Percentiles rank a stretch among this genome's conserved stretches.
These are phyloP conservation scores for Fagus crenata DNA, from an alignment of 306 rosid genomes.

Conservation along the genomic window DNA sequence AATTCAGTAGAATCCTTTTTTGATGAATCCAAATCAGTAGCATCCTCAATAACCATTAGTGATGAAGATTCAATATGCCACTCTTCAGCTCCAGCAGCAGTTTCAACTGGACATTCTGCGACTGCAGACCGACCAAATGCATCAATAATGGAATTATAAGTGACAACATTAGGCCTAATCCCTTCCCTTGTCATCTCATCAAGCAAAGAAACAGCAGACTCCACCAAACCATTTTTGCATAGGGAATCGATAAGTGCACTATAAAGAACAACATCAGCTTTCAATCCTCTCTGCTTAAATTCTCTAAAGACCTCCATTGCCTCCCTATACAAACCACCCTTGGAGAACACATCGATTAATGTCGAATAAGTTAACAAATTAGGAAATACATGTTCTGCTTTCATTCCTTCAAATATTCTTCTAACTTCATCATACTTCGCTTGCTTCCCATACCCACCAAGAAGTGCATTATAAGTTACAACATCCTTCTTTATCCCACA, in stretches of 20 bases:
- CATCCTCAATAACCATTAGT: slow-evolving; percentile 17
- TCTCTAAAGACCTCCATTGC: slow-evolving; percentile 68
- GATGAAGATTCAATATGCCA: slow-evolving; percentile 25
- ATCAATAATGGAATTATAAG: slow-evolving; percentile 80
- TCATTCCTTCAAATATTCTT: slow-evolving; percentile 60
- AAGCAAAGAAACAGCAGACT: slow-evolving; percentile 74
- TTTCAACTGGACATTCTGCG: slow-evolving; percentile 34
- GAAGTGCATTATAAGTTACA: slow-evolving; percentile 82
- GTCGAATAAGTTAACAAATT: slow-evolving; percentile 83
- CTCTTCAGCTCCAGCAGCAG: slow-evolving; percentile 28
- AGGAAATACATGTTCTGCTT: slow-evolving; percentile 48
- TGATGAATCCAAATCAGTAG: neutral
- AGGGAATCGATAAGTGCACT: slow-evolving; percentile 76
- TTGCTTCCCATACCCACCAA: slow-evolving; percentile 85
- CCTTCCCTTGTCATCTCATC: slow-evolving; percentile 88
- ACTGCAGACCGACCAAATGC: slow-evolving; percentile 61
- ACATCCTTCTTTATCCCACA: slow-evolving; percentile 68
- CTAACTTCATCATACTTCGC: slow-evolving; percentile 62
- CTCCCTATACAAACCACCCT: slow-evolving; percentile 71
- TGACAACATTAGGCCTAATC: slow-evolving; percentile 79
- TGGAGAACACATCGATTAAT: slow-evolving; percentile 70
- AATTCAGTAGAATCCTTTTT: slow-evolving; percentile 14
- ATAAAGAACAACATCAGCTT: slow-evolving; percentile 85
- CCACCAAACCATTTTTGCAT: slow-evolving; percentile 76
- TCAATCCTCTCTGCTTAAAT: slow-evolving; percentile 67